Evolutionary conservation across 2,329 filamentous ascomycete species (phyloP), one percentile per base, ranked within the genome.

Genomic region (Aspergillus carbonarius): DNA sequence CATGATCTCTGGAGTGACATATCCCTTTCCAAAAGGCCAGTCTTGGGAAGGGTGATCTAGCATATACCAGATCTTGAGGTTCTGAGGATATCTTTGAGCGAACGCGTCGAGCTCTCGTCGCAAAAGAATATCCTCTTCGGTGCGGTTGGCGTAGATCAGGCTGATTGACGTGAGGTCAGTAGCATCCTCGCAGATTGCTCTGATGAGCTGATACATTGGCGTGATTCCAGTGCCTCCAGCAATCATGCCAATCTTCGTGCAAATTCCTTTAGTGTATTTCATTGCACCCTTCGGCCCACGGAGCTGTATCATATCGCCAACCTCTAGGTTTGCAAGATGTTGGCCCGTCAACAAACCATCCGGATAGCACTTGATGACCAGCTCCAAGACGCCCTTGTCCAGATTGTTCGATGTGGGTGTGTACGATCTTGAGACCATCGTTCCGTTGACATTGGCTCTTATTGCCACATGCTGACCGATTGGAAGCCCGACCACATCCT

Each of bases 131-230:
- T 88, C 86, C 1, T 76, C 77, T 63, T 86, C 84, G 0, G 77
- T 78, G 1, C 81, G 76, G 70, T 86, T 88, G 30, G 83, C 86
- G 60, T 86, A 87, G 30, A 88, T 70, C 4, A 88, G 73, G 46
- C 76, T 82, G 42, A 88, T 70, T 61, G 83, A 72, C 0, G 86
- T 88, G 1, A 75, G 77, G 60, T 88, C 86, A 6, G 71, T 73
- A n/a, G 81, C 75, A 55, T 88, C 82, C 66, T 87, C 85, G 65
- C 84, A 86, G 57, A 88, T 85, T 44, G 84, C 84, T 4, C 85
- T 81, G 66, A 88, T 86, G 6, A 88, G 71, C 66, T 88, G 85
- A 68, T 79, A 85, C 81, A 85, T 83, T 2, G 83, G 83, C 1
- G 83, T 76, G 34, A 71, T 75, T 0, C 72, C 72, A 10, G 74